A percentile compares a stretch with the other conserved stretches of the same genome.
These are phyloP conservation scores for Plasmodium billcollinsi DNA, from an alignment of 169 alveolate species.

Conservation along the genomic window DNA sequence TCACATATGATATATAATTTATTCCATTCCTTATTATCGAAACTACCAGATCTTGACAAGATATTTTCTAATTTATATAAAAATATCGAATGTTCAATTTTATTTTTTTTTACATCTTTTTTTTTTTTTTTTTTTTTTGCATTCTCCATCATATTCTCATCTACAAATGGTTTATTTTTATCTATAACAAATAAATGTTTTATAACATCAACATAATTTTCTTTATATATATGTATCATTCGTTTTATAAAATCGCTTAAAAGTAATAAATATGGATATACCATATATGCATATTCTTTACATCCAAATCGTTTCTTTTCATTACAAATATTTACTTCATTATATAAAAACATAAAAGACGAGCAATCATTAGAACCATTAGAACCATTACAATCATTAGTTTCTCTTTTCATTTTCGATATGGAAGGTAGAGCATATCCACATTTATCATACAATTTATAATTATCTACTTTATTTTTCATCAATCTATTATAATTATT, in stretches of 20 bases:
- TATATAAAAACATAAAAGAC: conserved; percentile 15
- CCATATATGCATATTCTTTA: conserved; percentile 19
- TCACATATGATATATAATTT: conserved; percentile 50
- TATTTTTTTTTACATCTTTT: background rate
- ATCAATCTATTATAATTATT: background rate
- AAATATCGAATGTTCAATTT: background rate
- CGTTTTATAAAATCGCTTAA: conserved; percentile 42
- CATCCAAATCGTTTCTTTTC: conserved; percentile 24
- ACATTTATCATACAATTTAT: background rate
- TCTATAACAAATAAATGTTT: conserved; percentile 16
- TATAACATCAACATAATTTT: conserved; percentile 12
- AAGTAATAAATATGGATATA: conserved; percentile 54
- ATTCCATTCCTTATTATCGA: conserved; percentile 68
- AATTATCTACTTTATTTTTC: too few relatives aligned
- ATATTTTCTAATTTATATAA: conserved; percentile 45
- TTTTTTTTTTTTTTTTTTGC: too few relatives aligned
- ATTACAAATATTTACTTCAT: conserved; percentile 42
- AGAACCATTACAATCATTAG: too few relatives aligned
- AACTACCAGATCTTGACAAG: conserved; percentile 70
- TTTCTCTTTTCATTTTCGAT: background rate
- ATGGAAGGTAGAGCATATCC: background rate
- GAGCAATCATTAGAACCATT: background rate
- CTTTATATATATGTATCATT: conserved; percentile 34
- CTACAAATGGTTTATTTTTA: background rate
- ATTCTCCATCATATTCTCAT: too few relatives aligned